phyloP scores from a whole-genome alignment of 306 rosid genomes.

The Lathyrus sativus region DNA sequence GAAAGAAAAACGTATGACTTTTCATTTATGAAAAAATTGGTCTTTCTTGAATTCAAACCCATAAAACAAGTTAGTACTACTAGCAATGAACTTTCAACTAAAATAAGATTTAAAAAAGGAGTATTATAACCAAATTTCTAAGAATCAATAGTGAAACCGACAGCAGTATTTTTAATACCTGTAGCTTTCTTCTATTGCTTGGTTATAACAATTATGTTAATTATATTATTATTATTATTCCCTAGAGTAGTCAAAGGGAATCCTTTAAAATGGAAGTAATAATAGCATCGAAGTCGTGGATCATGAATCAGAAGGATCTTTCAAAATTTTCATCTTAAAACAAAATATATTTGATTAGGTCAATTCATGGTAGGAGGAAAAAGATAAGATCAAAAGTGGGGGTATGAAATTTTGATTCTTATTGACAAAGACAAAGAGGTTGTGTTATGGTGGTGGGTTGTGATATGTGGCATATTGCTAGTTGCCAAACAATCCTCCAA shows the following conservation, averaged over 20 bases:
- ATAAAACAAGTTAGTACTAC: conserved; percentile 22
- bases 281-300: conserved; percentile 45
- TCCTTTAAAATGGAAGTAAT: conserved; percentile 56
- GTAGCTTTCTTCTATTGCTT: conserved; percentile 22
- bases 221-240: conserved; percentile 30
- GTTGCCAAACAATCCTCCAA: conserved; percentile 50
- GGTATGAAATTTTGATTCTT: conserved; percentile 43
- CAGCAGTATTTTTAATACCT: conserved; percentile 10
- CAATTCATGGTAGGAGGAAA: conserved; percentile 23
- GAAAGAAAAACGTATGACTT: conserved; percentile 25
- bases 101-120: conserved; percentile 1
- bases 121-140: neutral
- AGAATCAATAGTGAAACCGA: conserved; percentile 16
- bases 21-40: conserved; percentile 18
- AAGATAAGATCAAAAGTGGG: conserved; percentile 35
- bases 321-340: conserved; percentile 38
- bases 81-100: conserved; percentile 20
- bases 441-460: conserved; percentile 44
- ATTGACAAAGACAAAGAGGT: conserved; percentile 33
- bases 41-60: neutral
- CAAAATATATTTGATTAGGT: conserved; percentile 43
- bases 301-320: conserved; percentile 44
- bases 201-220: conserved; percentile 41
- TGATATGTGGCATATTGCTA: conserved; percentile 46
- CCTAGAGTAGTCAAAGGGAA: conserved; percentile 62